A percentile compares a stretch with the other conserved stretches of the same genome.
Conservation (phyloP, 2,329 filamentous ascomycete genomes). For the Fusarium concolor region DNA sequence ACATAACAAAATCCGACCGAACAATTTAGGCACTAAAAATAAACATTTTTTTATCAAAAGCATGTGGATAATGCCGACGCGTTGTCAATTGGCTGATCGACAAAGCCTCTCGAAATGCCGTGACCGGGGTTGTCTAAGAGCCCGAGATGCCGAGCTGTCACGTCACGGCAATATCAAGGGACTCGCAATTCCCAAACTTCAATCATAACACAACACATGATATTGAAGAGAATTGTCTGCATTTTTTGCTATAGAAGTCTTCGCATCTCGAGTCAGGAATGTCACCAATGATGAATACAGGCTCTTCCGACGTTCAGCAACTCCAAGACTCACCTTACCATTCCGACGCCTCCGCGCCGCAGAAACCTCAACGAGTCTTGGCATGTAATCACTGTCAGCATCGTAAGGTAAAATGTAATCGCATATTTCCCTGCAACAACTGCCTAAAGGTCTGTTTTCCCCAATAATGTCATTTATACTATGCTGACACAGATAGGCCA, state of each 20-base stretch:
- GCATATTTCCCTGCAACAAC: slow-evolving; percentile 15
- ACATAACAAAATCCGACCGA: not conserved
- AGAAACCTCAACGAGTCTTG: slow-evolving; percentile 7
- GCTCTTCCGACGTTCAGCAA: not conserved
- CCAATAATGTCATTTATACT: too few species aligned
- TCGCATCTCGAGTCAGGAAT: not conserved
- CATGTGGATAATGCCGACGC: not conserved
- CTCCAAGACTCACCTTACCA: slow-evolving; percentile 14
- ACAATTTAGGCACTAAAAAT: not conserved
- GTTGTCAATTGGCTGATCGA: not conserved
- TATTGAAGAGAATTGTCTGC: not conserved
- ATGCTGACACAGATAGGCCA: not conserved
- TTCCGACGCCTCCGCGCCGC: slow-evolving; percentile 8
- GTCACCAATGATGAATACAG: not conserved
- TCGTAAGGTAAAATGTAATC: slow-evolving; percentile 26
- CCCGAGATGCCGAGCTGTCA: slow-evolving; percentile 26
- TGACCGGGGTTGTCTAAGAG: slow-evolving; percentile 11
- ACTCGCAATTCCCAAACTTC: not conserved
- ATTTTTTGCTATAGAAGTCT: not conserved
- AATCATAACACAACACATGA: not conserved
- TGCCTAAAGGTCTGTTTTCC: slow-evolving; percentile 1
- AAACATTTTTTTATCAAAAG: not conserved
- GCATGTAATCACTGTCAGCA: slow-evolving; percentile 25
- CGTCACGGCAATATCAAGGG: not conserved
- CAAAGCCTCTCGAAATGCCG: not conserved